These are phyloP conservation scores for Capsicum pubescens DNA, from an alignment of 257 asterid genomes.

Conservation along the genomic window DNA sequence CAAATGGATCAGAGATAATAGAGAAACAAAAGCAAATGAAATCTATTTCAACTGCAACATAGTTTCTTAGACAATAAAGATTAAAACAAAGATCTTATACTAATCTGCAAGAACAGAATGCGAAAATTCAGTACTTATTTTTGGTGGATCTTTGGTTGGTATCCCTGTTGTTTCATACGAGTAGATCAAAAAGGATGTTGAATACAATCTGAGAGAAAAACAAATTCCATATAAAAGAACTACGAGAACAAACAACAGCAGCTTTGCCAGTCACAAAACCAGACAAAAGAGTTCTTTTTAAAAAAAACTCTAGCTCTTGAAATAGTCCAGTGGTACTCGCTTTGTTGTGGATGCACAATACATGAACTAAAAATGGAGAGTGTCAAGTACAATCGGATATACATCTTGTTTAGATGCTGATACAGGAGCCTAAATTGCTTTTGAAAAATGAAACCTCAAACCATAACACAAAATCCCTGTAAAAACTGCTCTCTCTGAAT, in stretches of 20 bases:
- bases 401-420: conserved; percentile 64
- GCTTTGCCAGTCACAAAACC: conserved; percentile 55
- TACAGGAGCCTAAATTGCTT: conserved; percentile 53
- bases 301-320: conserved; percentile 54
- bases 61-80: conserved; percentile 7
- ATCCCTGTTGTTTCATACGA: conserved; percentile 62
- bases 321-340: conserved; percentile 43
- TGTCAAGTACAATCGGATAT: conserved; percentile 66
- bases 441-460: conserved; percentile 18
- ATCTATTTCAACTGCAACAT: conserved; percentile 15
- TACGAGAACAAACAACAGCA: conserved; percentile 38
- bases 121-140: conserved; percentile 52
- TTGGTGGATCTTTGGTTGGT: conserved; percentile 48
- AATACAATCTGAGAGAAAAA: conserved; percentile 57
- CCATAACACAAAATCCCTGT: conserved; percentile 15
- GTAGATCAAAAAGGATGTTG: conserved; percentile 54
- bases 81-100: neutral
- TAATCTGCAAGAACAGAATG: conserved; percentile 34
- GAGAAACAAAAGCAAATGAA: neutral
- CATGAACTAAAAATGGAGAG: conserved; percentile 53
- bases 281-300: conserved; percentile 31
- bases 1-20: neutral
- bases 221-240: conserved; percentile 45
- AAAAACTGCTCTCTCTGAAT: conserved; percentile 32
- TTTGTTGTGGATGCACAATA: conserved; percentile 53